phyloP scores from a whole-genome alignment of 768 basidiomycete species.

The Gyrodon lividus region DNA sequence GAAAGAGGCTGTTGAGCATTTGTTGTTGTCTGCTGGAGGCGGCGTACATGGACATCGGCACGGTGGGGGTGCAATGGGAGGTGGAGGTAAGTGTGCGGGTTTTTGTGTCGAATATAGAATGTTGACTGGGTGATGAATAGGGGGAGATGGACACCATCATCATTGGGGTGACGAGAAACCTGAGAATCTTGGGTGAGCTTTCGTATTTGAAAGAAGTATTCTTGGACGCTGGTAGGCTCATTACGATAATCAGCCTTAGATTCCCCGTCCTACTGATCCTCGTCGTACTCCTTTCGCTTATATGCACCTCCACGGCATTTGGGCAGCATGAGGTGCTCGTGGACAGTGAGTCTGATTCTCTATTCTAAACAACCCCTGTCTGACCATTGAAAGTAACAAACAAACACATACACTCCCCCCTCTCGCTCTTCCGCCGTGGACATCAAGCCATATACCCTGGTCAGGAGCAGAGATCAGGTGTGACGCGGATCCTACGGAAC shows the following conservation, averaged over 20 bases:
- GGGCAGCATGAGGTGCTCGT: slow-evolving; percentile 66
- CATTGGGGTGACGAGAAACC: slow-evolving; percentile 62
- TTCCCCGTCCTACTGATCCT: slow-evolving; percentile 62
- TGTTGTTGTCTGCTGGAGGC: slow-evolving; percentile 78
- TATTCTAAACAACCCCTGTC: neutral
- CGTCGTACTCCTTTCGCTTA: slow-evolving; percentile 54
- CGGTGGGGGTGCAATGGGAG: slow-evolving; percentile 52
- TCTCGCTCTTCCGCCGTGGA: slow-evolving; percentile 41
- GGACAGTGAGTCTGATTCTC: slow-evolving; percentile 46
- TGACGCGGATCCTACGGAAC: slow-evolving; percentile 53
- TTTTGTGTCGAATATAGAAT: slow-evolving; percentile 14
- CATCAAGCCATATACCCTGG: slow-evolving; percentile 4
- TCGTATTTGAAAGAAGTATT: neutral
- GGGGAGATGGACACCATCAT: slow-evolving; percentile 51
- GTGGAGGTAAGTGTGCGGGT: neutral
- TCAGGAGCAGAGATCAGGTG: slow-evolving; percentile 6
- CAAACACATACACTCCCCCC: slow-evolving; percentile 58
- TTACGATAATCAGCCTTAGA: slow-evolving; percentile 46
- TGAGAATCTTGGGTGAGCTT: slow-evolving; percentile 40
- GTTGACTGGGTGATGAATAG: slow-evolving; percentile 8
- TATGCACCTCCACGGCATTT: slow-evolving; percentile 56
- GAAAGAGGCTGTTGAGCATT: slow-evolving; percentile 94
- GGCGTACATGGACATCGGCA: slow-evolving; percentile 65
- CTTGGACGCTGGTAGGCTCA: neutral
- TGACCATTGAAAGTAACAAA: slow-evolving; percentile 47